A percentile compares a stretch with the other conserved stretches of the same genome.
These are phyloP conservation scores for Aaosphaeria pasadenensis DNA, from an alignment of 2,329 filamentous ascomycete species.

Conservation along the genomic window DNA sequence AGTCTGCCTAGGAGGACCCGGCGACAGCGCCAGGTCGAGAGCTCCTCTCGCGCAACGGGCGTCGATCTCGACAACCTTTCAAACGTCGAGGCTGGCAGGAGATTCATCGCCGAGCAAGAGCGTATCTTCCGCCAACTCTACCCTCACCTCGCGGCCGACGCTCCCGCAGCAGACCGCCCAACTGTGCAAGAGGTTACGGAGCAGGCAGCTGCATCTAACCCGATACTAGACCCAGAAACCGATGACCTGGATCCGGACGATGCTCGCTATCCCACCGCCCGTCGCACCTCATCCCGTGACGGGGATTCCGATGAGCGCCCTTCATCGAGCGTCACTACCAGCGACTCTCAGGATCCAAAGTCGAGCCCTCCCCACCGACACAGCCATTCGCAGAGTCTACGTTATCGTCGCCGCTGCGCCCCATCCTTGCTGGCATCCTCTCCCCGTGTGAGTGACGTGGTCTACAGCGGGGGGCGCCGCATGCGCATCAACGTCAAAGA, in stretches of 20 bases:
- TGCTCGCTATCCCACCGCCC: constrained; percentile 28
- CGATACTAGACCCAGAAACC: constrained; percentile 25
- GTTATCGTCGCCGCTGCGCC: constrained; percentile 48
- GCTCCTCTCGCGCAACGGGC: constrained; percentile 16
- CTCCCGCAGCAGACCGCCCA: constrained; percentile 7
- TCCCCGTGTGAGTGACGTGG: constrained; percentile 45
- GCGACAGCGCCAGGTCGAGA: constrained; percentile 36
- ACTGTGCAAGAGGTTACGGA: constrained; percentile 3
- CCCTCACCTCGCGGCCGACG: constrained; percentile 37
- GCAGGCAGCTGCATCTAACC: not conserved
- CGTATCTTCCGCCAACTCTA: constrained; percentile 47
- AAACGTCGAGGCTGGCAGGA: constrained; percentile 29
- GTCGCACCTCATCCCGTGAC: constrained; percentile 15
- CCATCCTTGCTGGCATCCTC: constrained; percentile 44
- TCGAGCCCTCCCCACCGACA: constrained; percentile 26
- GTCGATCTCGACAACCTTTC: constrained; percentile 31
- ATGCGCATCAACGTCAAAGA: constrained; percentile 44
- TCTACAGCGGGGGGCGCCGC: constrained; percentile 42
- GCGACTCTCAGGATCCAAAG: constrained; percentile 27
- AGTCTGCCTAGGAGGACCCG: constrained; percentile 45
- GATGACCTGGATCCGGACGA: constrained; percentile 40
- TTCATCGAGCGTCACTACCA: constrained; percentile 9
- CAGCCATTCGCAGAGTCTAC: constrained; percentile 35
- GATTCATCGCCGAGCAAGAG: constrained; percentile 48
- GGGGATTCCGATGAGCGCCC: constrained; percentile 19